Evolutionary conservation across 129 eudicot species (phyloP), one percentile per base, ranked within the genome.

Genomic region (Flaveria linearis): DNA sequence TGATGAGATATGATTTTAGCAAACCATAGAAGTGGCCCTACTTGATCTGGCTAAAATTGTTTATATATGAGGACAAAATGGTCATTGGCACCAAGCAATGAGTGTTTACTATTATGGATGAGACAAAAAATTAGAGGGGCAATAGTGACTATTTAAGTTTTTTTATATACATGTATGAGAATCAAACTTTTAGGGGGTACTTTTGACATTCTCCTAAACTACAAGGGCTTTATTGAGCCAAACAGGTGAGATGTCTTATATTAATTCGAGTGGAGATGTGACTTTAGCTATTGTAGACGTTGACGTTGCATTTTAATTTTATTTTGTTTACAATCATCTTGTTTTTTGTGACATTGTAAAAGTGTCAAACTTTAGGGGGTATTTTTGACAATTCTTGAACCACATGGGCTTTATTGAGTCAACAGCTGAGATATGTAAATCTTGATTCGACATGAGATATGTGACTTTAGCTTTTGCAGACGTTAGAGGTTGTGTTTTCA

Each of bases 31-130:
- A 20, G 76, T 56, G 76, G 76, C 23, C 72, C 79, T 25, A 15
- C 47, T 77, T 77, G 75, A 30, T 53, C 25, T 43, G 30, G 69
- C 60, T 42, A 23, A 74, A 46, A 41, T 15, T 57, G 42, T 46
- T 75, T 69, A 60, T 68, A 69, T 62, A 71, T 78, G 77, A 78
- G 66, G 72, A 55, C 52, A 78, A 69, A 49, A 56, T 71, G 66
- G 73, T 16, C 53, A 33, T 74, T 65, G 50, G 74, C 78, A 73
- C 74, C 83, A 55, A 45, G 30, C 60, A 63, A 50, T 80, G 78
- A 80, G 83, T 72, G 58, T 78, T 80, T 52, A 26, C 83, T 9
- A 80, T 65, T 71, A 46, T 9, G 60, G 15, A 80, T 65, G 68
- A 80, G 79, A 73, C 83, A 80, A 80, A 53, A 11, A 18, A 30